Evolutionary conservation across 208 protist species (phyloP), one percentile per base, ranked within the genome.

Genomic region (Leishmania aethiopica): DNA sequence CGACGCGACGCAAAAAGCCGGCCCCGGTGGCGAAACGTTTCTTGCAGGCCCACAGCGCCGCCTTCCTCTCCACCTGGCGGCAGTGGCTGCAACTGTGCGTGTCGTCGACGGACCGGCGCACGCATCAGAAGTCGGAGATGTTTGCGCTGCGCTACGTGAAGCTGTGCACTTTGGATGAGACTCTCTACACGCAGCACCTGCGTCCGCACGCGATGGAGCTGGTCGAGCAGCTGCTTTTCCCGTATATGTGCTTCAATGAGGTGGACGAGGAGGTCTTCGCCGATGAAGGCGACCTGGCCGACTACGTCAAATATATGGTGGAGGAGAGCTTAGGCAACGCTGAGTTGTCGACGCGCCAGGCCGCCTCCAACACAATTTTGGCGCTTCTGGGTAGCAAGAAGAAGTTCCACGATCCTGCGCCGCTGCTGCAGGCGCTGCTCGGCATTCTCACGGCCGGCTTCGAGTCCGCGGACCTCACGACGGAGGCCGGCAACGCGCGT

Each of bases 261-360:
- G 90, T 93, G 72, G 95, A 98, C 83, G 95, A 96, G 70, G 88
- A 92, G 60, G 89, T 91, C 10, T 96, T 98, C 73, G 82, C 85
- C 55, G 92, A 95, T 53, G 89, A 92, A 40, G 86, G 89, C 77
- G 88, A 95, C 76, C 77, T 98, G 22, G 87, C 90, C 1, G 92
- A 96, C 60, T 96, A 93, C 87, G 89, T 91, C 70, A 88, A 95
- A 88, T 96, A 96, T 83, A 94, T 96, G 93, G 88, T 94, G 84
- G 92, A 96, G 70, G 93, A 95, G 81, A 88, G 89, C 47, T 89
- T 94, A 57, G 86, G 86, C n/a, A 89, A 88, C 40, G 87, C 92
- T 70, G 92, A 96, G 86, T 78, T 95, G 57, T 92, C 93, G 17
- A 88, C 79, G 60, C 92, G 95, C 19, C 86, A 93, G 78, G 93